These are phyloP conservation scores for Bolboschoenus planiculmis DNA, from an alignment of 176 grass and related monocot species.

Conservation along the genomic window DNA sequence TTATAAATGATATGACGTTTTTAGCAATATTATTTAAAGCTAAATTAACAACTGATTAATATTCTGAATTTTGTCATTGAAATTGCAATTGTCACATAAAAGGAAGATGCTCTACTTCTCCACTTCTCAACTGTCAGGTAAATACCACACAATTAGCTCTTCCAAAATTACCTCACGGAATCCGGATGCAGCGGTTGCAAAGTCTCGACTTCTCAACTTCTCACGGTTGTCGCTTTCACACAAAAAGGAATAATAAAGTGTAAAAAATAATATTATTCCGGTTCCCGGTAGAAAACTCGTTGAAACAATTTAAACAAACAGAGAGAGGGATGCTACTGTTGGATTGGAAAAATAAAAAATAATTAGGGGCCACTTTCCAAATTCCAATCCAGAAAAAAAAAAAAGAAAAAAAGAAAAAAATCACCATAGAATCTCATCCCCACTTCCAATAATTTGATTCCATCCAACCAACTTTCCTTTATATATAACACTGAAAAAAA, in stretches of 20 bases:
- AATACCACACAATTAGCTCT: background rate
- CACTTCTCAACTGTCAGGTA: no score
- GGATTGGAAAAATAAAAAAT: background rate
- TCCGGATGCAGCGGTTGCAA: background rate
- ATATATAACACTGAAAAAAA: background rate
- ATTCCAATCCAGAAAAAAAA: background rate
- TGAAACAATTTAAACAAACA: background rate
- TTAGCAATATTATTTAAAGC: no score
- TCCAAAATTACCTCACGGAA: background rate
- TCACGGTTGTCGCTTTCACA: background rate
- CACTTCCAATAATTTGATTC: background rate
- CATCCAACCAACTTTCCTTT: background rate
- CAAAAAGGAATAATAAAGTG: background rate
- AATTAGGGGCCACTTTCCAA: background rate
- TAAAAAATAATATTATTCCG: no score
- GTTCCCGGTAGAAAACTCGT: no score
- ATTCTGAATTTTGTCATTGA: no score
- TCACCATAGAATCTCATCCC: background rate
- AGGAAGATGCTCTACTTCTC: no score
- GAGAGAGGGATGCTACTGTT: background rate
- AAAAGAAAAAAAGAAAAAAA: background rate
- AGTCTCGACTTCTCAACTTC: background rate
- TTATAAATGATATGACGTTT: no score
- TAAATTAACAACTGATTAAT: no score
- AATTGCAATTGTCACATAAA: no score